phyloP scores from a whole-genome alignment of 805 yeast genomes.

The Danielozyma ontarioensis region DNA sequence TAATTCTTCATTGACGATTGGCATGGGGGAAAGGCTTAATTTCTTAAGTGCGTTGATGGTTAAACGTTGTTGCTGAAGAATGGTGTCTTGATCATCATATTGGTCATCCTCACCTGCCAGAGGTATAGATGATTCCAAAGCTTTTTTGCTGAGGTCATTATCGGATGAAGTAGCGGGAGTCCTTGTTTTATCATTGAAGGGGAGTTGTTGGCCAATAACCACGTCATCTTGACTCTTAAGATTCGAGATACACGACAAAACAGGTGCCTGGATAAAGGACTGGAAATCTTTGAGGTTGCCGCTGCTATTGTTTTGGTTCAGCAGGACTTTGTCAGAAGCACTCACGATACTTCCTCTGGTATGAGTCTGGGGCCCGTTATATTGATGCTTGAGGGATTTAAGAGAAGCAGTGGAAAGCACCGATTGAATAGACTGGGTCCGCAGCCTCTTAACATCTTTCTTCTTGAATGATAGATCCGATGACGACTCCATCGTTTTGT shows the following conservation, averaged over 20 bases:
- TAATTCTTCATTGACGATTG: slow-evolving; percentile 20
- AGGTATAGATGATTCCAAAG: neutral
- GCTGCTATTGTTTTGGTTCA: slow-evolving; percentile 8
- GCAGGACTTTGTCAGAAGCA: slow-evolving; percentile 2
- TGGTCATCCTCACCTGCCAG: slow-evolving; percentile 12
- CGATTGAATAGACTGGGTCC: slow-evolving; percentile 41
- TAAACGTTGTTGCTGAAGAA: slow-evolving; percentile 36
- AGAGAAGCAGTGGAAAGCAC: slow-evolving; percentile 41
- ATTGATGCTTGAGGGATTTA: slow-evolving; percentile 31
- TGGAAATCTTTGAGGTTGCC: slow-evolving; percentile 30
- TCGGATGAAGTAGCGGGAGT: slow-evolving; percentile 1
- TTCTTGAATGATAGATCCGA: slow-evolving; percentile 30
- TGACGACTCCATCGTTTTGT: neutral
- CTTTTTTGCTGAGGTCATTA: neutral
- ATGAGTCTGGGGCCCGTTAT: slow-evolving; percentile 7
- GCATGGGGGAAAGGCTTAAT: slow-evolving; percentile 37
- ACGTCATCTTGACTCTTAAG: slow-evolving; percentile 25
- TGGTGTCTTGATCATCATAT: slow-evolving; percentile 29
- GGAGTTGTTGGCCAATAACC: slow-evolving; percentile 38
- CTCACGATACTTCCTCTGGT: slow-evolving; percentile 5
- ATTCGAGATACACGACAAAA: slow-evolving; percentile 31
- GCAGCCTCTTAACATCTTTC: slow-evolving; percentile 29
- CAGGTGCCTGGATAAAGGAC: slow-evolving; percentile 43
- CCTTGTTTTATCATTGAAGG: slow-evolving; percentile 24
- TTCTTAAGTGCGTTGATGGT: slow-evolving; percentile 41